A percentile compares a stretch with the other conserved stretches of the same genome.
Evolutionary conservation across 805 yeast species (phyloP).

Genomic region (Candida schatavii): DNA sequence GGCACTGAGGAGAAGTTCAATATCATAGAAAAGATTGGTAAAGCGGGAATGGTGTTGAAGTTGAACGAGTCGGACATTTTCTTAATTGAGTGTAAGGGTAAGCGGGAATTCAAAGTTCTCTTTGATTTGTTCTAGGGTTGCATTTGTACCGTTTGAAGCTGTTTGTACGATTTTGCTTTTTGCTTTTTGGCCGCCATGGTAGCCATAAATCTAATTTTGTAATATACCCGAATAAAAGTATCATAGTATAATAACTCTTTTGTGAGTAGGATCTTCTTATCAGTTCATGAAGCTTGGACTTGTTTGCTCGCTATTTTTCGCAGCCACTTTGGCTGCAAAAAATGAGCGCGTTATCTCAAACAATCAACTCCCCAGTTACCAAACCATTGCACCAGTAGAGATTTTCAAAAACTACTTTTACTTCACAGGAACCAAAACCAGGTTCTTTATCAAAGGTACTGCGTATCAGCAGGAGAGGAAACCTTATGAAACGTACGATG

Average conservation of each 20-base stretch:
- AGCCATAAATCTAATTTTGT: too few relatives aligned
- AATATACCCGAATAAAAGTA: neutral
- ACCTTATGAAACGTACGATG: slow-evolving; percentile 26
- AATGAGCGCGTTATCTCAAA: neutral
- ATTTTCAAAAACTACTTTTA: slow-evolving; percentile 76
- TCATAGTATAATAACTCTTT: neutral
- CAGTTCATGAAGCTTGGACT: too few relatives aligned
- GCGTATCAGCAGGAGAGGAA: slow-evolving; percentile 79
- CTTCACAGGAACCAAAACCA: slow-evolving; percentile 66
- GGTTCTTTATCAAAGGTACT: slow-evolving; percentile 83
- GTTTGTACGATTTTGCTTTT: neutral
- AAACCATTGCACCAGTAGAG: slow-evolving; percentile 49
- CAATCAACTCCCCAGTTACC: neutral
- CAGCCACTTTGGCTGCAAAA: neutral
- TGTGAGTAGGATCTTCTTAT: too few relatives aligned
- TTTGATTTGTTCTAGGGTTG: slow-evolving; percentile 17
- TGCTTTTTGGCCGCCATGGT: neutral
- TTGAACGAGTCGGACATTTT: slow-evolving; percentile 27
- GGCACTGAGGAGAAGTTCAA: slow-evolving; percentile 25
- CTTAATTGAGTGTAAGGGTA: slow-evolving; percentile 46
- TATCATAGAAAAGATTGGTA: slow-evolving; percentile 37
- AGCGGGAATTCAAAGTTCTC: slow-evolving; percentile 33
- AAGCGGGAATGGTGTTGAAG: slow-evolving; percentile 40
- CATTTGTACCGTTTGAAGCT: too few relatives aligned
- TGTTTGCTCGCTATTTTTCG: too few relatives aligned